Base-by-base conservation (phyloP, 1,284 basidiomycete genomes). In the Schizopora paradoxa region DNA sequence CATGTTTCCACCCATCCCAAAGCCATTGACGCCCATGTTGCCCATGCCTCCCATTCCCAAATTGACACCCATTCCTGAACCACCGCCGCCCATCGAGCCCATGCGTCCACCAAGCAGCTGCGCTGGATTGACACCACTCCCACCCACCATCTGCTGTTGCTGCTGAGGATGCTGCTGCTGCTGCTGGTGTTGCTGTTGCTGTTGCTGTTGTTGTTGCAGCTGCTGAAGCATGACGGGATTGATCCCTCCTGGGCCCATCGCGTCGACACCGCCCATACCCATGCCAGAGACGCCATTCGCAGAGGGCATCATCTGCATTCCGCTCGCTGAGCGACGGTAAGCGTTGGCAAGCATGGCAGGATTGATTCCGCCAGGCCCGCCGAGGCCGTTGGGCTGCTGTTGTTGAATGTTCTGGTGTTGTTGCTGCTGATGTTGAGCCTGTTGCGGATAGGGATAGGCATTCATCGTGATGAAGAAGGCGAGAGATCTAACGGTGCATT, bases 341-440 rank as follows among this genome's bases (percentile, higher is more conserved):
- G n/a, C n/a, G n/a, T n/a, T n/a, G 26, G 14, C 44, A 27, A 50
- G 44, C 48, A 50, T 50, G 3, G 48, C 38, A n/a, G 48, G 48
- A 31, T 50, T 50, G n/a, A 50, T 46, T 3, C 22, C 42, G 25
- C 43, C 43, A 7, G 35, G 18, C 6, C 35, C 19, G n/a, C n/a
- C n/a, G n/a, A n/a, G n/a, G 23, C 35, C 33, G 25, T 28, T 27
- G 28, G 14, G 13, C 11, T 38, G 50, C 31, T 51, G 51, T 19
- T 51, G 54, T 14, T 48, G 54, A n/a, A n/a, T n/a, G n/a, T n/a
- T n/a, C n/a, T n/a, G n/a, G 19, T 53, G 54, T 18, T 51, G 48
- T 22, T 46, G 37, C 26, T 48, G 41, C 4, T 43, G 43, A n/a
- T n/a, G n/a, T 33, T 48, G 48, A 19, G 44, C 39, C 18, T 45